Evolutionary conservation across 2,329 filamentous ascomycete species (phyloP), one percentile per base, ranked within the genome.

Genomic region (Ceratocystis colombiana): DNA sequence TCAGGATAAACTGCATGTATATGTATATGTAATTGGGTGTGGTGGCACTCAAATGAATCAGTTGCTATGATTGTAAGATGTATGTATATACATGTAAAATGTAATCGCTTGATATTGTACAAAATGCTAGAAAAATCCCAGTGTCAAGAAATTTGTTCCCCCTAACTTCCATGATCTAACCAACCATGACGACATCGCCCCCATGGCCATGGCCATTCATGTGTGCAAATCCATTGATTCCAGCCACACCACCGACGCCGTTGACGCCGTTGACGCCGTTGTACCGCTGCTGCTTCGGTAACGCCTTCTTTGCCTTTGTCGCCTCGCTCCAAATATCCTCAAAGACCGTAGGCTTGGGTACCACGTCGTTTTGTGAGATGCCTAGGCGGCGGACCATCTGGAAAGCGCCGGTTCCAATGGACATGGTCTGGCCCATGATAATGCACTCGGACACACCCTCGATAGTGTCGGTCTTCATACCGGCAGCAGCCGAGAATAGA

Each of bases 381-480:
- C 87, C 87, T 69, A 97, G 76, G 67, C 84, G 82, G 55, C 92
- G 80, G 2, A 96, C 88, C 28, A 97, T 88, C 73, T 95, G 87
- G 81, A 97, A 94, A 1, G 89, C 88, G 3, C 94, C 94, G 0
- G 94, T 99, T 5, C 94, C 94, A 45, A 99, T 80, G 57, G 83
- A 84, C 83, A 97, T 95, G 53, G 88, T 92, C 80, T 97, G 93
- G 17, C 94, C 94, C 87, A 97, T 94, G 73, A 99, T 99, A 73
- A 99, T 97, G 76, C 91, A 95, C 77, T 99, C 94, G 66, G 85
- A 89, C 8, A 99, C 94, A 71, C 94, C 94, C 75, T 96, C 89
- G 68, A 99, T 95, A 69, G 84, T 82, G 77, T 99, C 94, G 33
- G 85, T 88, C 79, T 96, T 96, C 81, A 95, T 95, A 66, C 87